Base-by-base conservation (phyloP, 202 grass and related monocot genomes). In the Cymbopogon flexuosus region DNA sequence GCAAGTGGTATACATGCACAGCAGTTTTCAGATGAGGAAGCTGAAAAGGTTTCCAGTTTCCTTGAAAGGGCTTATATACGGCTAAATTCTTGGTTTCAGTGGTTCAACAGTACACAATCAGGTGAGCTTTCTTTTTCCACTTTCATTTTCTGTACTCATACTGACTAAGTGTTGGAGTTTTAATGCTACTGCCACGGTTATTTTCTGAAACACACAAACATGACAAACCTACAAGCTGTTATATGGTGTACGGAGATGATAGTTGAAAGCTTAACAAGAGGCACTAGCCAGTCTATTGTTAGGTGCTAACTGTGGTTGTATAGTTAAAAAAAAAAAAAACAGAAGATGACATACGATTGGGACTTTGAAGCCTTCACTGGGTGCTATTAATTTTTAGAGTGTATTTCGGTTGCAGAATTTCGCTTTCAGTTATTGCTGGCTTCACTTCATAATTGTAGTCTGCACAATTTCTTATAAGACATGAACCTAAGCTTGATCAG, bases 71-170 rank as follows among this genome's bases (percentile, higher is more conserved):
- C 92, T 77, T 93, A 95, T 57, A 51, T 83, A 36, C 87, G 95
- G 61, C 81, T 98, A 30, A 81, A 95, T 86, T 81, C 88, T 88
- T 98, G 95, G 95, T 95, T 98, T 80, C 95, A 95, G 74, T 98
- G 95, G 95, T 95, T 98, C 78, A 93, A 95, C 62, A 93, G 58
- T 24, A 93, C 92, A 68, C 95, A 98, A 76, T 88, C 86, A 71
- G 95, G 95, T 94, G 59, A 93, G 65, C 59, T 83, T 83, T 59
- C 59, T 35, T 87, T 39, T 79, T 46, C 65, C 46, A 58, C 31
- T 58, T 41, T 21, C 46, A 62, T 82, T 54, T 33, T 73, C 29
- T 68, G 7, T 79, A 51, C 39, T 81, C 16, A 14, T 34, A 56
- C 5, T 36, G 33, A 65, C 33, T 79, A 47, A n/a, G 18, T 39